These are phyloP conservation scores for Leccinum glutinopallens DNA, from an alignment of 1,284 basidiomycete species.

Conservation along the genomic window DNA sequence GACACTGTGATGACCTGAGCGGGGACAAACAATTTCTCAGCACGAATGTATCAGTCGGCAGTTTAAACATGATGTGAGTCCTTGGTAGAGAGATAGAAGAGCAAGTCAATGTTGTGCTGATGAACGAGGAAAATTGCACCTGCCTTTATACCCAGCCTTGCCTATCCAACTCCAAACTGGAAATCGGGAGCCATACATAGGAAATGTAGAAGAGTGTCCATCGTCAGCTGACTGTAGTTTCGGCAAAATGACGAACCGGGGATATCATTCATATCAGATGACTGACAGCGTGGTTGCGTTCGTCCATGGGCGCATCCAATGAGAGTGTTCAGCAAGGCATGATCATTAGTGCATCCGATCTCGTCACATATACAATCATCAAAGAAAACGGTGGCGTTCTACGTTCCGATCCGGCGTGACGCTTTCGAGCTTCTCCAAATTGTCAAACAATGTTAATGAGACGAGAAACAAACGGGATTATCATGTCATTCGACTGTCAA, in stretches of 20 bases:
- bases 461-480: neutral
- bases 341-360: too few relatives aligned
- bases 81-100: neutral
- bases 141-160: conserved; percentile 10
- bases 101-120: conserved; percentile 6
- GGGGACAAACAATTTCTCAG: conserved; percentile 16
- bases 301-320: neutral
- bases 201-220: neutral
- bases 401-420: neutral
- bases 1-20: neutral
- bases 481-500: neutral
- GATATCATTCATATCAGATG: neutral
- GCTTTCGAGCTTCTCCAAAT: neutral
- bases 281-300: too few relatives aligned
- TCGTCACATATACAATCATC: neutral
- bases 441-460: neutral
- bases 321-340: neutral
- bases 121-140: neutral
- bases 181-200: neutral
- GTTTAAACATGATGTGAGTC: neutral
- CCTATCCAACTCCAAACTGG: conserved; percentile 1
- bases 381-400: neutral
- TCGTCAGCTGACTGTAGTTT: neutral
- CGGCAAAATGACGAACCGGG: neutral
- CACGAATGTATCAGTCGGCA: neutral